Evolutionary conservation across 352 stramenopile species (phyloP).

Genomic region (Phytopythium delawarense): DNA sequence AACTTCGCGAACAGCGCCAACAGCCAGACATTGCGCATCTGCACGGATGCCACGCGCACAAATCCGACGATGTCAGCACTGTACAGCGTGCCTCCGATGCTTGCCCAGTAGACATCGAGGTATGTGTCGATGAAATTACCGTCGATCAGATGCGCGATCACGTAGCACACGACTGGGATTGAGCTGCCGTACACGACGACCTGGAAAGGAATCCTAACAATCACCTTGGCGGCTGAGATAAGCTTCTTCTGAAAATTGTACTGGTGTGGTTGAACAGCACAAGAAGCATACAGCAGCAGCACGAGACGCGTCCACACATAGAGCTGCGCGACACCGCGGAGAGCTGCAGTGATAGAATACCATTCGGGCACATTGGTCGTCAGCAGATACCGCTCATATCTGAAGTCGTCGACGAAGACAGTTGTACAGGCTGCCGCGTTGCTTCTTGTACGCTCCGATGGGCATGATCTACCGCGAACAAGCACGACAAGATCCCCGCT

Average conservation of each 20-base stretch:
- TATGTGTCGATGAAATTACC: slow-evolving; percentile 17
- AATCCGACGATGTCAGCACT: slow-evolving; percentile 12
- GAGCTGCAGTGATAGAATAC: slow-evolving; percentile 20
- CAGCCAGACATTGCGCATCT: slow-evolving; percentile 32
- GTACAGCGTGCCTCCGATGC: slow-evolving; percentile 2
- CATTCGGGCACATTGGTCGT: slow-evolving; percentile 32
- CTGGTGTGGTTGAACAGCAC: slow-evolving; percentile 4
- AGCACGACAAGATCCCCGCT: slow-evolving; percentile 23
- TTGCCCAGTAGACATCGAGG: slow-evolving; percentile 19
- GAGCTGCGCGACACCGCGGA: slow-evolving; percentile 29
- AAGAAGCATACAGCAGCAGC: slow-evolving; percentile 29
- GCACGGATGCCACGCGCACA: slow-evolving; percentile 13
- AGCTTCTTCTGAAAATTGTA: not conserved
- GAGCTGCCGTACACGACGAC: slow-evolving; percentile 34
- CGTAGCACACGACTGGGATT: slow-evolving; percentile 24
- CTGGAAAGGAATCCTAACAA: slow-evolving; percentile 31
- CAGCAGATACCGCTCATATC: slow-evolving; percentile 36
- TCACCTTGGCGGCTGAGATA: slow-evolving; percentile 5
- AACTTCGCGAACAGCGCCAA: slow-evolving; percentile 19
- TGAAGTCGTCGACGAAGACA: slow-evolving; percentile 48
- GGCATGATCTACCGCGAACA: slow-evolving; percentile 18
- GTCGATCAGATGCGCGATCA: slow-evolving; percentile 25
- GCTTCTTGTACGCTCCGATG: not conserved
- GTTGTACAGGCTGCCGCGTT: slow-evolving; percentile 14
- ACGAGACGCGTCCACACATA: slow-evolving; percentile 48